Percentiles rank a stretch among this genome's conserved stretches.
These are phyloP conservation scores for Penicillium psychrofluorescens DNA, from an alignment of 495 filamentous ascomycete genomes.

Conservation along the genomic window DNA sequence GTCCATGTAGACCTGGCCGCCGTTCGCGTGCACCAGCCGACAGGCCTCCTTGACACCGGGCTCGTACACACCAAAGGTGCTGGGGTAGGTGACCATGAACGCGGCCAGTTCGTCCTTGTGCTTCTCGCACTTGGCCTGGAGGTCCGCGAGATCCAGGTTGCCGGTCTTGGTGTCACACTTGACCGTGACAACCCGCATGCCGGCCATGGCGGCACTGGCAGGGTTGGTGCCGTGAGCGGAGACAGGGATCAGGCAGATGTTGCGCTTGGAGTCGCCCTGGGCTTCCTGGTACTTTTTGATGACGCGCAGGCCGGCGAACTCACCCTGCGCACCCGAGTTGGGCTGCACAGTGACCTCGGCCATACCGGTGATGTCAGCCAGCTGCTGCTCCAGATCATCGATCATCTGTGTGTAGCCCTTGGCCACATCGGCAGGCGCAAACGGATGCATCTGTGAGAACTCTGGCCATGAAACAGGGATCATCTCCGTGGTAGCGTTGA, in stretches of 20 bases:
- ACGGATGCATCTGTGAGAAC: constrained; percentile 84
- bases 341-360: constrained; percentile 85
- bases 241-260: constrained; percentile 93
- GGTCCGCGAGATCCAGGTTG: constrained; percentile 82
- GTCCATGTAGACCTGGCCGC: constrained; percentile 98
- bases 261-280: constrained; percentile 59
- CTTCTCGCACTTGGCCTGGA: constrained; percentile 82
- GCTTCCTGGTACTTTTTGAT: constrained; percentile 82
- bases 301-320: constrained; percentile 88
- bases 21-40: constrained; percentile 76
- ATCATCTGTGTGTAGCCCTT: constrained; percentile 67
- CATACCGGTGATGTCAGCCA: constrained; percentile 86
- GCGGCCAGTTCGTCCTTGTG: constrained; percentile 81
- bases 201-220: constrained; percentile 93
- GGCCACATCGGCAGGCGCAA: constrained; percentile 55
- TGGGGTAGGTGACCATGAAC: constrained; percentile 98
- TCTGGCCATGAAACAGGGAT: constrained; percentile 78
- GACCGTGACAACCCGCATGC: constrained; percentile 91
- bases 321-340: constrained; percentile 95
- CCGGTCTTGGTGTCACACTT: constrained; percentile 86
- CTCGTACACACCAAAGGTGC: constrained; percentile 95
- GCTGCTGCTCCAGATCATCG: constrained; percentile 63
- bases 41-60: constrained; percentile 83
- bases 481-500: constrained; percentile 95
- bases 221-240: constrained; percentile 98